A percentile compares a stretch with the other conserved stretches of the same genome.
phyloP scores from a whole-genome alignment of 169 alveolate genomes.

The Plasmodium gonderi region DNA sequence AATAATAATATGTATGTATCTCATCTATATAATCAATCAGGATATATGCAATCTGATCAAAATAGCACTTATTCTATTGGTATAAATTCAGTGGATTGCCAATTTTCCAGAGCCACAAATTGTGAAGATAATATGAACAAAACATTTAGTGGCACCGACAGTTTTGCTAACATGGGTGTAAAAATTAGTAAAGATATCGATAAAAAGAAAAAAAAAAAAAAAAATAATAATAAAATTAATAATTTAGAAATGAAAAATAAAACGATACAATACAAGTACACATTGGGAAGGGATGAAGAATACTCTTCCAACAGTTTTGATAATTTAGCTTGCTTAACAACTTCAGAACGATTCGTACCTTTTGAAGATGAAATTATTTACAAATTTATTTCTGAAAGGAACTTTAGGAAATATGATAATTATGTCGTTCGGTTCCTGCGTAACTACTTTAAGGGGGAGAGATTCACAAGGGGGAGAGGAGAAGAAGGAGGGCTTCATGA shows the following conservation, averaged over 20 bases:
- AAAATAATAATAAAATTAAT: constrained; percentile 11
- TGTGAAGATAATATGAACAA: neutral
- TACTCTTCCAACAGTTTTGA: neutral
- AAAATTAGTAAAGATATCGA: neutral
- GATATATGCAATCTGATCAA: neutral
- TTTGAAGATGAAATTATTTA: constrained; percentile 58
- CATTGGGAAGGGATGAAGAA: neutral
- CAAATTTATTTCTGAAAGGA: constrained; percentile 53
- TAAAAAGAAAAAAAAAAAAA: constrained; percentile 23
- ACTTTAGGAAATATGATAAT: constrained; percentile 30
- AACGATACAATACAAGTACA: neutral
- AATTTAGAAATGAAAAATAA: neutral
- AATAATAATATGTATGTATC: neutral
- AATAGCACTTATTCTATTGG: no score
- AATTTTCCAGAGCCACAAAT: neutral
- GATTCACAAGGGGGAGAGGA: neutral
- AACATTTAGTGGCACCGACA: neutral
- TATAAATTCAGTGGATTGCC: neutral
- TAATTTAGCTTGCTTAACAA: neutral
- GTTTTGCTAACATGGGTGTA: neutral
- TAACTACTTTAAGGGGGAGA: constrained; percentile 19
- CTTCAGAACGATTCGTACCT: neutral
- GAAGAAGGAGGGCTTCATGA: neutral
- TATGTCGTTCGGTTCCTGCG: constrained; percentile 28
- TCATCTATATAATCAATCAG: neutral